Conservation (phyloP, 768 basidiomycete genomes). For the Trametopsis cervina region DNA sequence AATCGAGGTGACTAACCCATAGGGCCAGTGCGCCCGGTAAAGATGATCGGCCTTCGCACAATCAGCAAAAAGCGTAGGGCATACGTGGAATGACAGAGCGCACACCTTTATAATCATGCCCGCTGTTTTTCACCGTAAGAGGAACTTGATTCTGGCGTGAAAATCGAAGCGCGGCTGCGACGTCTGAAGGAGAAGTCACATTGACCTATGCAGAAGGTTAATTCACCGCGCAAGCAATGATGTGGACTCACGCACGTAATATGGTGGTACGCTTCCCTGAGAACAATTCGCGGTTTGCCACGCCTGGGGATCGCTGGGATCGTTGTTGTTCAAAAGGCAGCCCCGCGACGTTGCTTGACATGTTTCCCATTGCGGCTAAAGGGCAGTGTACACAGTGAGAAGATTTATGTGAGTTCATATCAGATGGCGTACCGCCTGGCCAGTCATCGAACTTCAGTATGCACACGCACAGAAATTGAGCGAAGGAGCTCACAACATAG, state of each 20-base stretch:
- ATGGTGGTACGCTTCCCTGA: constrained; percentile 20
- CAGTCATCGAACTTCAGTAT: no score
- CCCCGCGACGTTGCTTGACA: constrained; percentile 39
- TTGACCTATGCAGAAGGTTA: constrained; percentile 18
- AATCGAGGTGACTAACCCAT: no score
- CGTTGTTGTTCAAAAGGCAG: constrained; percentile 39
- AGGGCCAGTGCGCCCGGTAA: constrained; percentile 20
- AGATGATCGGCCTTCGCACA: no score
- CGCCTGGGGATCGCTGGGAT: constrained; percentile 18
- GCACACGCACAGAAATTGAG: no score
- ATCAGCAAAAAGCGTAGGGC: no score
- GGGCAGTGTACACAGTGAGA: no score
- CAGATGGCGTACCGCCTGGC: background rate
- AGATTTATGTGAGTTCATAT: background rate
- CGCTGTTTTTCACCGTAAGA: constrained; percentile 27
- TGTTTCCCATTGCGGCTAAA: constrained; percentile 45
- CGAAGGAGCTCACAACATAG: no score
- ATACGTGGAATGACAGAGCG: no score
- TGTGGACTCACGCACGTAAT: constrained; percentile 19
- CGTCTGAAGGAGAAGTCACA: constrained; percentile 16
- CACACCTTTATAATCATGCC: constrained; percentile 30
- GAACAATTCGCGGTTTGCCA: constrained; percentile 17
- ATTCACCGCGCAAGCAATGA: background rate
- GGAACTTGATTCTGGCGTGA: constrained; percentile 18
- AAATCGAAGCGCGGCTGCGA: constrained; percentile 22